phyloP scores from a whole-genome alignment of 2,329 filamentous ascomycete species.

The Knufia petricola region DNA sequence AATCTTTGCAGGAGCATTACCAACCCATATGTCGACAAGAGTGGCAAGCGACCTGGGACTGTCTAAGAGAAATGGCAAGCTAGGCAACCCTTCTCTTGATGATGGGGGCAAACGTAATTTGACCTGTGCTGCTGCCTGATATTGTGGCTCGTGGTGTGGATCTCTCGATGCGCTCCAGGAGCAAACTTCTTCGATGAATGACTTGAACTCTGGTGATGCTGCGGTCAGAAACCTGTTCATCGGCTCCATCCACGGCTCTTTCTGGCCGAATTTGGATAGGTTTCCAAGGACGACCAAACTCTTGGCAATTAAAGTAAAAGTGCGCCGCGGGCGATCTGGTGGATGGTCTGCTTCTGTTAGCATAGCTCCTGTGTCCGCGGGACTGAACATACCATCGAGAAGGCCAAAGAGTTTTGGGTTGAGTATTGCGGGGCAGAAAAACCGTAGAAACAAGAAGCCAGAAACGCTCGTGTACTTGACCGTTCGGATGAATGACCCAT shows the following conservation, averaged over 20 bases:
- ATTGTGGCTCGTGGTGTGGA: constrained; percentile 54
- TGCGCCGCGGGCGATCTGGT: constrained; percentile 70
- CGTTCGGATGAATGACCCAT: constrained; percentile 81
- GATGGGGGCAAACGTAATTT: constrained; percentile 68
- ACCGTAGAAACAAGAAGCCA: constrained; percentile 85
- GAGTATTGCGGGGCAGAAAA: constrained; percentile 91
- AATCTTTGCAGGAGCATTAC: constrained; percentile 32
- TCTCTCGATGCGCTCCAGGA: constrained; percentile 60
- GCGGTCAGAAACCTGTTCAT: constrained; percentile 82
- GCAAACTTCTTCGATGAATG: constrained; percentile 79
- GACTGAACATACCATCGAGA: constrained; percentile 49
- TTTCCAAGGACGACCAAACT: constrained; percentile 85
- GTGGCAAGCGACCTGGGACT: constrained; percentile 75
- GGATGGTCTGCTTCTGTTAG: constrained; percentile 57
- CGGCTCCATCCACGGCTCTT: constrained; percentile 97
- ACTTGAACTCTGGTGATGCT: constrained; percentile 71
- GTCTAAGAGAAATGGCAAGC: constrained; percentile 85
- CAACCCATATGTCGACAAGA: constrained; percentile 55
- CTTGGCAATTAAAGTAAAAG: constrained; percentile 85
- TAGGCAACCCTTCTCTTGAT: constrained; percentile 84
- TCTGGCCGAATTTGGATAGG: constrained; percentile 81
- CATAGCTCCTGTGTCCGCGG: constrained; percentile 1
- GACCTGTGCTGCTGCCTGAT: constrained; percentile 87
- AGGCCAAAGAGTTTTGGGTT: constrained; percentile 91
- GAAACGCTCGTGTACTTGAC: constrained; percentile 91